Conservation (phyloP, 106 monocot genomes). For the Phalaenopsis equestris region DNA sequence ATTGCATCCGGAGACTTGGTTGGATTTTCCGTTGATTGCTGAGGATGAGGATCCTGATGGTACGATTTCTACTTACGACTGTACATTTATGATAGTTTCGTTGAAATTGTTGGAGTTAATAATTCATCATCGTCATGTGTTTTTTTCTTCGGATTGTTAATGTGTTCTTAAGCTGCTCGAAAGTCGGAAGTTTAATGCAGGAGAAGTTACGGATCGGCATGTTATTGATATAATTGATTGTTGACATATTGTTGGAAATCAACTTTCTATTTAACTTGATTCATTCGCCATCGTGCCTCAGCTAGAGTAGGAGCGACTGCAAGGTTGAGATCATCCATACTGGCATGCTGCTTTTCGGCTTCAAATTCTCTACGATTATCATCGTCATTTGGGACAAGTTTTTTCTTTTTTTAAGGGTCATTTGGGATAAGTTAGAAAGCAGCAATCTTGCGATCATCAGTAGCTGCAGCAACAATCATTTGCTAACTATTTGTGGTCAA, state of each 20-base stretch:
- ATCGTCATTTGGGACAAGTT: neutral
- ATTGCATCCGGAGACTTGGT: conserved; percentile 90
- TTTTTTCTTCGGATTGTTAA: neutral
- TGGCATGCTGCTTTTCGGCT: neutral
- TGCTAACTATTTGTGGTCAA: neutral
- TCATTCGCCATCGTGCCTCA: neutral
- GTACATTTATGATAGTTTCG: neutral
- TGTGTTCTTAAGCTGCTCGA: neutral
- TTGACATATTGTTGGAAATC: neutral
- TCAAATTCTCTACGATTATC: neutral
- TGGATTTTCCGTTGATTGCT: conserved; percentile 64
- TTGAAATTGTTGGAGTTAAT: neutral
- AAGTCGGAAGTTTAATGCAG: neutral
- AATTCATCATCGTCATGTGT: neutral
- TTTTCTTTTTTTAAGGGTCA: no score
- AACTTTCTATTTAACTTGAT: neutral
- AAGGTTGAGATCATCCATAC: neutral
- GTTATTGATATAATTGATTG: neutral
- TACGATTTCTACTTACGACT: conserved; percentile 14
- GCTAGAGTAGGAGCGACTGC: neutral
- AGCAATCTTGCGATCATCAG: neutral
- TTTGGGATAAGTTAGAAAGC: neutral
- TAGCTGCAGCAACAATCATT: neutral
- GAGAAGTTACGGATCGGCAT: neutral
- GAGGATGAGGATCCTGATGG: conserved; percentile 53